Base-by-base conservation (phyloP, 2,329 filamentous ascomycete genomes). In the Colletotrichum cereale region DNA sequence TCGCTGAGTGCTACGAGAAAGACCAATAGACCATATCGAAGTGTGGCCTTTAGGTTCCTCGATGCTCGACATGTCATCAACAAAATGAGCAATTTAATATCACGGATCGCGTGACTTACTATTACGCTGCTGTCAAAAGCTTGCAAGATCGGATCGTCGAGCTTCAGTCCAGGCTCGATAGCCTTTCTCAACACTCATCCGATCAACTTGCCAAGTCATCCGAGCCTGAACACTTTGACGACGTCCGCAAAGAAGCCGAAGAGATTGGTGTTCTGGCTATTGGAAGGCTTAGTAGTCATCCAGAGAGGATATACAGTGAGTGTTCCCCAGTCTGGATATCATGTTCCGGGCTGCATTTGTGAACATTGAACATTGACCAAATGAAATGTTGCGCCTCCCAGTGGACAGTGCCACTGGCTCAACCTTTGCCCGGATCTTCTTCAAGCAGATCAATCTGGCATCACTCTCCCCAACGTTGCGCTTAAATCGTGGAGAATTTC, bases 31-130 rank as follows among this genome's bases (percentile, higher is more conserved):
- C 55, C 7, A 31, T 18, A 7, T 36, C 24, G 21, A 48, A 71
- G 78, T 74, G 53, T 79, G 76, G 69, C 76, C 73, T 73, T 77
- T 78, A 52, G 74, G 73, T 64, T 71, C 79, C 68, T 76, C 79
- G 8, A 36, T 75, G 73, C 48, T 67, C 73, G 12, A 26, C 70
- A 26, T 75, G 73, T 31, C 40, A 58, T 5, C 69, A 60, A 11
- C 61, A 75, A 2, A 55, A 62, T 40, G 73, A 75, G 60, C 63
- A 73, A 11, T 75, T 72, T 47, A 75, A 75, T 34, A 74, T 75
- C 47, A 75, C 73, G 4, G 73, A 75, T 21, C 67, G 66, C 38
- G 73, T 75, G 5, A 73, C 73, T 1, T 75, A 75, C n/a, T 62
- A 70, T 3, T 73, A 75, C 10, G 56, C 66, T 47, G 60, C 70